Percentiles rank a stretch among this genome's conserved stretches.
phyloP scores from a whole-genome alignment of 1,139 yeast species.

The Lodderomyces beijingensis region DNA sequence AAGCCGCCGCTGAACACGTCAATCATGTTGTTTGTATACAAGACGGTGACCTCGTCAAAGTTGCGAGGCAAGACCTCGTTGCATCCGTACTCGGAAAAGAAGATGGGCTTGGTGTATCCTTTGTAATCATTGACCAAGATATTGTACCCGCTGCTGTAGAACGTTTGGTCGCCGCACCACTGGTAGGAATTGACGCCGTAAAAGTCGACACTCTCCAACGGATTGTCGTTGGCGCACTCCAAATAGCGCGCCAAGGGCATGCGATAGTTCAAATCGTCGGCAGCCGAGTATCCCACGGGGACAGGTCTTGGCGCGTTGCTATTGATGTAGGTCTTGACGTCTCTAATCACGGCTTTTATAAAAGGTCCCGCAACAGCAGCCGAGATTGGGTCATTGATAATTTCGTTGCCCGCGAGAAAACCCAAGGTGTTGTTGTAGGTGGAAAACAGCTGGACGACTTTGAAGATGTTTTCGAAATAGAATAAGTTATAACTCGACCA shows the following conservation, averaged over 20 bases:
- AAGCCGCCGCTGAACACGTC: constrained; percentile 87
- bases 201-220: constrained; percentile 69
- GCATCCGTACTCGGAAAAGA: constrained; percentile 93
- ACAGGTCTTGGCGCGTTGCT: constrained; percentile 57
- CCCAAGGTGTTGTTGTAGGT: constrained; percentile 86
- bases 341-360: constrained; percentile 75
- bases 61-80: constrained; percentile 75
- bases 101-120: constrained; percentile 69
- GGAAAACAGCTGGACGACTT: constrained; percentile 77
- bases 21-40: constrained; percentile 73
- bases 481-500: constrained; percentile 71
- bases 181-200: constrained; percentile 95
- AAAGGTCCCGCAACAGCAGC: constrained; percentile 68
- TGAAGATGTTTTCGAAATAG: constrained; percentile 73
- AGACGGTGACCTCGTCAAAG: constrained; percentile 71
- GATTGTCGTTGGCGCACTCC: constrained; percentile 65
- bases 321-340: constrained; percentile 67
- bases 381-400: constrained; percentile 71
- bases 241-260: constrained; percentile 74
- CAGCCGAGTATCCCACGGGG: constrained; percentile 95
- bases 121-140: constrained; percentile 66
- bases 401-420: constrained; percentile 95
- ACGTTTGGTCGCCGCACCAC: constrained; percentile 94
- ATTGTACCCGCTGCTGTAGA: constrained; percentile 78
- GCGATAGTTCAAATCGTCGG: constrained; percentile 79